A percentile compares a stretch with the other conserved stretches of the same genome.
Evolutionary conservation across 257 asterid species (phyloP).

Genomic region (Rubia yunnanensis): DNA sequence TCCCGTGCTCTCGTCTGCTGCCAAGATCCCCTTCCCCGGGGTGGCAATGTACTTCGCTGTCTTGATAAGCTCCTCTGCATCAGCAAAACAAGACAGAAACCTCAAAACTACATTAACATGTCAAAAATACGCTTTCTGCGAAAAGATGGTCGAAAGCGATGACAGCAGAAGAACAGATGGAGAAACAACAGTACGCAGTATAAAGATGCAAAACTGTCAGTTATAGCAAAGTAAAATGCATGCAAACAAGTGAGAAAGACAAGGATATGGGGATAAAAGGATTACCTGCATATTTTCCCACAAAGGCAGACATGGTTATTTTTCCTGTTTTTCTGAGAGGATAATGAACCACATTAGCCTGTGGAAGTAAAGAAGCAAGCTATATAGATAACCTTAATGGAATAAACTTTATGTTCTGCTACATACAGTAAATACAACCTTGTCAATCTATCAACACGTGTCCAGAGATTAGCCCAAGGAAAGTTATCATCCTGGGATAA

Average conservation of each 20-base stretch:
- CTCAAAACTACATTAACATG: no score
- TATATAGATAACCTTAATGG: conserved; percentile 23
- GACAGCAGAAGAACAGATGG: no score
- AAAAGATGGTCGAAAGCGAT: no score
- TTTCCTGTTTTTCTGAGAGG: conserved; percentile 6
- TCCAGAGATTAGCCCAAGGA: conserved; percentile 43
- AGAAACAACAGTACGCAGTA: no score
- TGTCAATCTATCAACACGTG: conserved; percentile 35
- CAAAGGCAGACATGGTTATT: conserved; percentile 68
- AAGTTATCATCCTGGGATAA: conserved; percentile 50
- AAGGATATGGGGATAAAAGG: not conserved
- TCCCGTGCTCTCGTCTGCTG: conserved; percentile 93
- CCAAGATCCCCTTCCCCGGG: conserved; percentile 79
- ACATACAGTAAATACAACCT: conserved; percentile 1
- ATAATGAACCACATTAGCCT: conserved; percentile 7
- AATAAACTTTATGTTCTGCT: conserved; percentile 23
- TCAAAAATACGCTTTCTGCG: no score
- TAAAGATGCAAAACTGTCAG: no score
- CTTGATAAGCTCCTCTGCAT: conserved; percentile 68
- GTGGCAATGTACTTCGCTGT: conserved; percentile 78
- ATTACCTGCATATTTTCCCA: conserved; percentile 74
- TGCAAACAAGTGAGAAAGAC: not conserved
- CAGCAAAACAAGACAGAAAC: no score
- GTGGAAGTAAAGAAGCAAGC: conserved; percentile 11
- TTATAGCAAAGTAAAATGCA: no score